Percentiles rank a stretch among this genome's conserved stretches.
phyloP scores from a whole-genome alignment of 1,139 yeast genomes.

The Lodderomyces oxycetoniae region DNA sequence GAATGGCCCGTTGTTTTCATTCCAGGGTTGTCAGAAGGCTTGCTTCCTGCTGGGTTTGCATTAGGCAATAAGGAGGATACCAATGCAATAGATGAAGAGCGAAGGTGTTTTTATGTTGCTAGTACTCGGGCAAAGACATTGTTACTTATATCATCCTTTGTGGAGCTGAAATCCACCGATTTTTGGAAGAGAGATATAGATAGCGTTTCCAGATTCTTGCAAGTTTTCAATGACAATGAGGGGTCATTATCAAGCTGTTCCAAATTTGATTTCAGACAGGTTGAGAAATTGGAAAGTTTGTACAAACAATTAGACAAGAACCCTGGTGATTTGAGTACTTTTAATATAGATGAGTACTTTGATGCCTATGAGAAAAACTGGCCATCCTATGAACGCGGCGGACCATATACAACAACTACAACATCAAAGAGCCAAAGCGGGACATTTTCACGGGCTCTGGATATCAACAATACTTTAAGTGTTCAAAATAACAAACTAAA shows the following conservation, averaged over 20 bases:
- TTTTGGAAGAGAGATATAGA: constrained; percentile 23
- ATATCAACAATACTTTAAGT: too few relatives aligned
- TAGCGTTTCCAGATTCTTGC: constrained; percentile 27
- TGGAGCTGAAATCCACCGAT: constrained; percentile 16
- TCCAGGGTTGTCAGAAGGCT: constrained; percentile 61
- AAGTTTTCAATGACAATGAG: constrained; percentile 6
- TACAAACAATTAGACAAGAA: constrained; percentile 16
- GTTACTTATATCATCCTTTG: constrained; percentile 34
- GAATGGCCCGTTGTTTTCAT: constrained; percentile 94
- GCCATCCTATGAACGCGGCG: constrained; percentile 1
- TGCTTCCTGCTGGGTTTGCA: constrained; percentile 50
- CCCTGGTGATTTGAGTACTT: constrained; percentile 14
- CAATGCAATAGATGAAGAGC: constrained; percentile 57
- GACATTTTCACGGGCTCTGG: too few relatives aligned
- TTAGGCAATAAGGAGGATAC: neutral
- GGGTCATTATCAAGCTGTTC: constrained; percentile 31
- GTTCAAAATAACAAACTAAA: too few relatives aligned
- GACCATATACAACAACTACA: too few relatives aligned
- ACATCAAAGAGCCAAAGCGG: too few relatives aligned
- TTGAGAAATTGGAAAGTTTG: constrained; percentile 15
- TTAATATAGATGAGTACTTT: constrained; percentile 66
- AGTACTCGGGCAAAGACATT: constrained; percentile 69
- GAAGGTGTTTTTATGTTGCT: constrained; percentile 84
- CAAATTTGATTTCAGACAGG: constrained; percentile 6
- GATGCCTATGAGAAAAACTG: constrained; percentile 30